These are phyloP conservation scores for Talaromyces albobiverticillius DNA, from an alignment of 2,329 filamentous ascomycete species.

Conservation along the genomic window DNA sequence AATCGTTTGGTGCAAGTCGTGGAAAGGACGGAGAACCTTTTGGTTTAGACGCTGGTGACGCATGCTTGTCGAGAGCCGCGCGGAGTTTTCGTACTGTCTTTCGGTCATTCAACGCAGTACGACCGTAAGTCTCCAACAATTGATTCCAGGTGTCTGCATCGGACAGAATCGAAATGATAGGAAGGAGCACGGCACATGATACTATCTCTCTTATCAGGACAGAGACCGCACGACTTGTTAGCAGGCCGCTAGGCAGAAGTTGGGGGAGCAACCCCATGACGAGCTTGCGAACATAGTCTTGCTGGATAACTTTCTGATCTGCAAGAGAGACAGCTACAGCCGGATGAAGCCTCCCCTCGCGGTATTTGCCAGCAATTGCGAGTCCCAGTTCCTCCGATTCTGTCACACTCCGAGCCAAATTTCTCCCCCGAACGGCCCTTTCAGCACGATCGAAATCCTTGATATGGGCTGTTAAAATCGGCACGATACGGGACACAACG, in stretches of 20 bases:
- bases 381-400: slow-evolving; percentile 95
- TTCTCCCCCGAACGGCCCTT: slow-evolving; percentile 77
- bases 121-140: slow-evolving; percentile 82
- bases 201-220: slow-evolving; percentile 84
- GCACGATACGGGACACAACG: slow-evolving; percentile 76
- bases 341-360: slow-evolving; percentile 80
- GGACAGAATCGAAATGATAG: slow-evolving; percentile 73
- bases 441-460: slow-evolving; percentile 90
- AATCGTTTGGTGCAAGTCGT: slow-evolving; percentile 75
- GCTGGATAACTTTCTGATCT: slow-evolving; percentile 79
- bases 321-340: slow-evolving; percentile 80
- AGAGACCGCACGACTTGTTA: slow-evolving; percentile 75
- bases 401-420: slow-evolving; percentile 84
- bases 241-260: slow-evolving; percentile 69
- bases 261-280: slow-evolving; percentile 69
- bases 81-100: slow-evolving; percentile 91
- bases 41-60: slow-evolving; percentile 70
- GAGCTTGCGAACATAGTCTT: slow-evolving; percentile 81
- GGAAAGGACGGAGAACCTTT: slow-evolving; percentile 69
- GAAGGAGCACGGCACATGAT: slow-evolving; percentile 84
- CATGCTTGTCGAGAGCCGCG: slow-evolving; percentile 89
- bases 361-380: slow-evolving; percentile 93
- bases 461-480: slow-evolving; percentile 83
- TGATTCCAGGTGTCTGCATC: slow-evolving; percentile 99
- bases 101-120: slow-evolving; percentile 85